Conservation (phyloP, 176 grass and related monocot species). For the Secale cereale region DNA sequence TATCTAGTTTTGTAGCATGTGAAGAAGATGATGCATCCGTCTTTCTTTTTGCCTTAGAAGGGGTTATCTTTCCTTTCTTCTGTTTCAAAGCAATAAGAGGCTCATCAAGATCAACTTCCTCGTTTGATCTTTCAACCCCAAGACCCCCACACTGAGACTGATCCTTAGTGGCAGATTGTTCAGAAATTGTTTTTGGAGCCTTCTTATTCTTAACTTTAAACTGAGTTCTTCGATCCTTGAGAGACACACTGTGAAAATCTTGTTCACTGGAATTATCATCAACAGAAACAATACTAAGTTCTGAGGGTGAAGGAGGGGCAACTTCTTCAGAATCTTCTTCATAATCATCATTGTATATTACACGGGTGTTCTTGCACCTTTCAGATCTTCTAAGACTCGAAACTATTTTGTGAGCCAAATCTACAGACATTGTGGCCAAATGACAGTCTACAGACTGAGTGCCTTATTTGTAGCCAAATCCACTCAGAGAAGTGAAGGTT, state of each 20-base stretch:
- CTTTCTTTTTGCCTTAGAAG: constrained; percentile 27
- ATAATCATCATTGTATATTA: constrained; percentile 21
- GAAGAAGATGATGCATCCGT: not conserved
- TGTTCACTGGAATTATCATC: not conserved
- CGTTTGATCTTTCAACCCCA: constrained; percentile 14
- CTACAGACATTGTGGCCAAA: constrained; percentile 25
- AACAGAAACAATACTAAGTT: constrained; percentile 1
- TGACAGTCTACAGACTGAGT: not conserved
- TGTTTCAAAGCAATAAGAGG: constrained; percentile 56
- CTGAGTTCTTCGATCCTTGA: constrained; percentile 50
- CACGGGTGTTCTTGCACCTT: constrained; percentile 27
- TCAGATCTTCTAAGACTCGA: constrained; percentile 25
- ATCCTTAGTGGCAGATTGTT: constrained; percentile 1
- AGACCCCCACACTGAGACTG: not conserved
- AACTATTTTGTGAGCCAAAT: not conserved
- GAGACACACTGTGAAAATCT: constrained; percentile 21
- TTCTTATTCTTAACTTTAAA: constrained; percentile 43
- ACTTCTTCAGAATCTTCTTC: constrained; percentile 29
- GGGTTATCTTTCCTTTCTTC: constrained; percentile 29
- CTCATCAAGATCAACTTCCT: constrained; percentile 48
- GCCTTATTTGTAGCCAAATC: not conserved
- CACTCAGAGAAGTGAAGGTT: not conserved
- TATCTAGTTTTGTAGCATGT: not conserved
- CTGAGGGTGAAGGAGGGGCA: constrained; percentile 19
- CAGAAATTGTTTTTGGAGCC: constrained; percentile 20